Evolutionary conservation across 148 eudicot genomes (phyloP), one percentile per base, ranked within the genome.

Genomic region (Simmondsia chinensis): DNA sequence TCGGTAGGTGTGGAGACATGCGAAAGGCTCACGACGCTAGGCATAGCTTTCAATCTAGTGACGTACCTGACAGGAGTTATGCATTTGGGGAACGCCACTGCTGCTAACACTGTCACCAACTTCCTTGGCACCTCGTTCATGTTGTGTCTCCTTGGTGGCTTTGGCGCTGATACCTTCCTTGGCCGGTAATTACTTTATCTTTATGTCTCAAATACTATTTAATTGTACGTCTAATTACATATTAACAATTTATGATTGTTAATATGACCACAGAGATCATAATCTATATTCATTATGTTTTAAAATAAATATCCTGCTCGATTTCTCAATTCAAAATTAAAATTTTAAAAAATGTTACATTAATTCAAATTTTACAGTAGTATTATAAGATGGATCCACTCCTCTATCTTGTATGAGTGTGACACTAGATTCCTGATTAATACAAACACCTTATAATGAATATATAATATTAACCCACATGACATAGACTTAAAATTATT

Each of bases 121-220:
- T 88, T 88, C 65, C 59, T 88, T 15, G 97, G 97, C 9, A 88
- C 97, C 21, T 89, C 97, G 21, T 89, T 84, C 65, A 75, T 89
- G 87, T 77, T 89, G 15, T 77, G 80, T 48, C 67, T 89, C 36
- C 74, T 89, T 16, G 97, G 97, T 9, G 97, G 97, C 23, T 89
- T 89, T 36, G 20, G 84, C 15, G 95, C 97, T 7, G 97, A 89
- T 46, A 78, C 84, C 20, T 89, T 57, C 20, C 71, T 89, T 17
- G 97, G 97, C 62, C 64, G 96, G 94, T 87, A 24, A 10, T 27
- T 37, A 12, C 3, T 8, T 28, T 27, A 6, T 21, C 20, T 15
- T 11, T 1, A 5, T 12, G 35, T 1, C 0, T 0, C 10, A 8
- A 9, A 26, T 16, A 33, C 6, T 16, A 6, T 17, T 24, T 11